Conservation (phyloP, 2,329 filamentous ascomycete genomes). For the Helotiales sp. region DNA sequence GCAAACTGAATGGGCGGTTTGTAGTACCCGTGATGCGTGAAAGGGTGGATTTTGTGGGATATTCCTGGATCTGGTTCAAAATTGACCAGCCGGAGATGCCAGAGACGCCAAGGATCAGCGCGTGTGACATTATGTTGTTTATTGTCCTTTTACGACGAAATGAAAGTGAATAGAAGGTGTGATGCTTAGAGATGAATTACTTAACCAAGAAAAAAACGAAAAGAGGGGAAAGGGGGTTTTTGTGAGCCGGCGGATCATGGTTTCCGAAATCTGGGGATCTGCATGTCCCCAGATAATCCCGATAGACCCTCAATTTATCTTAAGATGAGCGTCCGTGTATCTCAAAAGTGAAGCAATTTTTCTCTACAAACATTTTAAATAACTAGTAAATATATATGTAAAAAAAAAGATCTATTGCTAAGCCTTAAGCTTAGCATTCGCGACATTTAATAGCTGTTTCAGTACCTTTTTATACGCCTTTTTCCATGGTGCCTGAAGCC, state of each 20-base stretch:
- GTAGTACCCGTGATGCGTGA: background rate
- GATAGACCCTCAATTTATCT: background rate
- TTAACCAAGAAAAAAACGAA: background rate
- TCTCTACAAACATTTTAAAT: background rate
- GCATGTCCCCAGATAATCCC: background rate
- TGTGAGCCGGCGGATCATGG: background rate
- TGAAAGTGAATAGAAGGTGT: too few species aligned
- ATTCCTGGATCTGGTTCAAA: background rate
- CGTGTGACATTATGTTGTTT: background rate
- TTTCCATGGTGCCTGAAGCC: too few species aligned
- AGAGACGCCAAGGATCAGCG: background rate
- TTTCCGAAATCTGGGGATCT: background rate
- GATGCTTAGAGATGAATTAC: background rate
- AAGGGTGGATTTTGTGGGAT: background rate
- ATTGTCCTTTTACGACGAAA: too few species aligned
- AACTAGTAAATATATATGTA: too few species aligned
- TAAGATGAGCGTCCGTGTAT: background rate
- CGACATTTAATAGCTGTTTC: too few species aligned
- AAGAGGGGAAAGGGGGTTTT: background rate
- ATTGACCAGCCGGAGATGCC: background rate
- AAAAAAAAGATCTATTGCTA: too few species aligned
- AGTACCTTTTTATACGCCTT: too few species aligned
- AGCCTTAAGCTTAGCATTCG: too few species aligned
- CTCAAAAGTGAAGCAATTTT: background rate
- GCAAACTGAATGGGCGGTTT: background rate